Base-by-base conservation (phyloP, 768 basidiomycete genomes). In the Pleurotus djamor region DNA sequence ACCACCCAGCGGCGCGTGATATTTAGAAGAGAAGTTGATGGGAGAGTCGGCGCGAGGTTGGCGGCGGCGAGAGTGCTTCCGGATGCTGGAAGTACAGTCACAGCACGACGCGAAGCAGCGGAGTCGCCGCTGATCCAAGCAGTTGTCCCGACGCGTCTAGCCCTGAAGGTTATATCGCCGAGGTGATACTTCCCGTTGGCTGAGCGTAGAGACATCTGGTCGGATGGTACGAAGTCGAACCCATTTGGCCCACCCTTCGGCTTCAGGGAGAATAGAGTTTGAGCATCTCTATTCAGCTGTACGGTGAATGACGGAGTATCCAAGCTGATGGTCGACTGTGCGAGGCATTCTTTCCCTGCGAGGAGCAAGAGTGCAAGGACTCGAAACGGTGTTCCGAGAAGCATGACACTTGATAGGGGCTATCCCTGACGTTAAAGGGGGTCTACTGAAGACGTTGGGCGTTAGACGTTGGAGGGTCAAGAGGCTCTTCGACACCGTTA, bases 151-250 rank as follows among this genome's bases (percentile, higher is more conserved):
- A 74, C 75, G 47, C 67, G 67, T 10, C 83, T 75, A 41, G 75
- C 81, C 36, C 83, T 74, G 61, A 82, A 83, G 13, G 82, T 83
- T 48, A 84, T 72, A 61, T 85, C 83, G 1, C 83, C 83, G 4
- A 85, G 72, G 66, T 85, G 83, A 61, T 83, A 81, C 60, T 81
- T 79, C 4, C 75, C 70, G 60, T 85, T 79, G 50, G 69, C 71
- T 55, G 79, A 74, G 6, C 82, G 79, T 44, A 70, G 63, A 17
- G 76, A 64, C 81, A 85, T 83, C 64, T 76, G 70, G 65, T 84
- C 83, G 0, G 75, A 65, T 5, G 83, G 81, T 16, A 83, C 77
- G 60, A 83, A 85, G 63, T 85, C 74, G 64, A 84, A 83, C 2
- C 66, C 69, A 2, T 74, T 70, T 6, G 65, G 66, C n/a, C 60